Evolutionary conservation across 257 asterid genomes (phyloP), one percentile per base, ranked within the genome.

Genomic region (Anisodus acutangulus): DNA sequence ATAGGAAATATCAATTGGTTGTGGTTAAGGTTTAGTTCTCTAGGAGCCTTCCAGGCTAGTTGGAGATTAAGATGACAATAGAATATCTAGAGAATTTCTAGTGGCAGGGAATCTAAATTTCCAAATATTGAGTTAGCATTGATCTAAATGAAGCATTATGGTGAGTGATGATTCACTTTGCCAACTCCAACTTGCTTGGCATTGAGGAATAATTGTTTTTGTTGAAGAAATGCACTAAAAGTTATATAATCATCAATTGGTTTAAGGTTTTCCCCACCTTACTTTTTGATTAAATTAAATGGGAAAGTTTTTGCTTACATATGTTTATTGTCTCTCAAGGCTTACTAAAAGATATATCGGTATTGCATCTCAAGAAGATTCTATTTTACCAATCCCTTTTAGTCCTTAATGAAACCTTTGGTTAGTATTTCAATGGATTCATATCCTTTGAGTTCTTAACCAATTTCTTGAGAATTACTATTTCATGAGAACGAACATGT

Each of bases 341-440:
- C 43, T 74, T 49, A 76, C 47, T 78, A 78, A 53, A 76, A 8
- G 15, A 78, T 53, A 7, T 78, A 19, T 51, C 0, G 15, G 53
- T 78, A 53, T 78, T 78, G 81, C 81, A 53, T 78, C 64, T 53
- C 81, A 53, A 53, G 49, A 26, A 78, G 12, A 53, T 78, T 78
- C 81, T 51, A 16, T 51, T 78, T 26, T 78, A 78, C 47, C 47
- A 78, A 64, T 22, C 26, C 64, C 63, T 53, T 68, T 53, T 51
- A 53, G 13, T 78, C 60, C 64, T 51, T 51, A 26, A 78, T 78
- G 63, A 76, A 54, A 51, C 49, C 45, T 26, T 69, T 53, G 26
- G 81, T 53, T 12, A 53, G 64, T 31, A 35, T 78, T 78, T 53
- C 81, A 78, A 78, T 53, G 31, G 64, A 12, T 78, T 53, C 49